Percentiles rank a stretch among this genome's conserved stretches.
Conservation (phyloP, 495 filamentous ascomycete species). For the Annulohypoxylon moriforme region DNA sequence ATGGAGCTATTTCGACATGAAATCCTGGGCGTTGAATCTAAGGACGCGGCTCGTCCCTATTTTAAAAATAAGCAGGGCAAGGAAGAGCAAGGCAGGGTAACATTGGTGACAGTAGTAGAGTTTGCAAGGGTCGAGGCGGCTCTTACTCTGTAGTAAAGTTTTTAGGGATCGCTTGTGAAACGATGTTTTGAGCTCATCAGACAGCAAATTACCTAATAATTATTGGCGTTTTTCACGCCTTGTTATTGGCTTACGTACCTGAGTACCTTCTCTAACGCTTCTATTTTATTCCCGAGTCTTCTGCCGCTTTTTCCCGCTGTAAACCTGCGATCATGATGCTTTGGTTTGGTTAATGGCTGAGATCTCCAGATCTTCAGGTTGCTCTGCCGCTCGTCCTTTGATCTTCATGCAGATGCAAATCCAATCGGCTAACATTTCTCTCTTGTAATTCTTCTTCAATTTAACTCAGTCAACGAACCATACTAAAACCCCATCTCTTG, state of each 20-base stretch:
- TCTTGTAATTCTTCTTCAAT: not conserved
- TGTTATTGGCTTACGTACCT: conserved; percentile 10
- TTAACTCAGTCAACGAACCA: not conserved
- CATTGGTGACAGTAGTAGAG: not conserved
- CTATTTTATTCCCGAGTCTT: not conserved
- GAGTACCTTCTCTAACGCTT: not conserved
- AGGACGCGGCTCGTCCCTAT: conserved; percentile 25
- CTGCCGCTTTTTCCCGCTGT: conserved; percentile 2
- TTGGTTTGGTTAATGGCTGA: conserved; percentile 9
- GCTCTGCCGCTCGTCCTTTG: not conserved
- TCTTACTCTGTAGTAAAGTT: not conserved
- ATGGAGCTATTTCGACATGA: conserved; percentile 17
- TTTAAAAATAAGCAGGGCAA: conserved; percentile 13
- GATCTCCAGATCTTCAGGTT: conserved; percentile 33
- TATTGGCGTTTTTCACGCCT: conserved; percentile 14
- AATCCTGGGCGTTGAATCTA: conserved; percentile 34
- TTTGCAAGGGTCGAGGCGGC: conserved; percentile 16
- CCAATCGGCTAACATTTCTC: conserved; percentile 7
- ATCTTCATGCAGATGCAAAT: not conserved
- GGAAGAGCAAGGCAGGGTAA: too few relatives aligned
- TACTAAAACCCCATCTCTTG: not conserved
- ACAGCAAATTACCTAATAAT: conserved; percentile 36
- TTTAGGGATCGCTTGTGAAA: conserved; percentile 23
- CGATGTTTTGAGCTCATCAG: conserved; percentile 26
- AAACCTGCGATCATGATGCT: conserved; percentile 8